phyloP scores from a whole-genome alignment of 1,284 basidiomycete species.

The Boletus nobilissimus region DNA sequence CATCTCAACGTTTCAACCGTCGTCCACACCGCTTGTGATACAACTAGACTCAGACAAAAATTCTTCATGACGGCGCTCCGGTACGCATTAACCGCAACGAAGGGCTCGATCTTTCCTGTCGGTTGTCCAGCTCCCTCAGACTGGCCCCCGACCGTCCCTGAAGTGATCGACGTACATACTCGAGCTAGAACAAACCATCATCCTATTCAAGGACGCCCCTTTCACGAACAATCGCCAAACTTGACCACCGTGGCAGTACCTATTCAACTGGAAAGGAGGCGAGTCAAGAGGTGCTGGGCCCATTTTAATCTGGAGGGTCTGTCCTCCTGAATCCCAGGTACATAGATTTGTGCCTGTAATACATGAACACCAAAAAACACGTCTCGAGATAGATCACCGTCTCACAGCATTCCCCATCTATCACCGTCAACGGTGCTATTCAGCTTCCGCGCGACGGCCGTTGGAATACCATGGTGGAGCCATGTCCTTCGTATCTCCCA shows the following conservation, averaged over 20 bases:
- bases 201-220: background rate
- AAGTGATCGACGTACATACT: no score
- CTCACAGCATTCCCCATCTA: constrained; percentile 89
- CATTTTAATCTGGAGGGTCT: background rate
- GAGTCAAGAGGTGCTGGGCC: no score
- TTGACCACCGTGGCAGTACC: no score
- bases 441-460: constrained; percentile 88
- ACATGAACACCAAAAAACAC: background rate
- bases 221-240: constrained; percentile 12
- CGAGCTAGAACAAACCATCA: no score
- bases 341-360: background rate
- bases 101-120: no score
- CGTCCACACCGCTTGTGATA: constrained; percentile 59
- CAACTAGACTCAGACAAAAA: constrained; percentile 58
- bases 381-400: background rate
- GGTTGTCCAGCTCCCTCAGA: no score
- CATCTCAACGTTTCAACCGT: constrained; percentile 47
- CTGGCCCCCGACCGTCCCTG: no score
- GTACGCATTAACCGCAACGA: no score
- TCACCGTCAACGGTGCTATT: constrained; percentile 91
- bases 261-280: no score
- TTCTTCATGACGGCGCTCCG: constrained; percentile 77
- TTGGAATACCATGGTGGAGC: constrained; percentile 91
- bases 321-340: background rate
- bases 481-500: constrained; percentile 93